Conservation (phyloP, 345 rosid species). For the Noccaea caerulescens region DNA sequence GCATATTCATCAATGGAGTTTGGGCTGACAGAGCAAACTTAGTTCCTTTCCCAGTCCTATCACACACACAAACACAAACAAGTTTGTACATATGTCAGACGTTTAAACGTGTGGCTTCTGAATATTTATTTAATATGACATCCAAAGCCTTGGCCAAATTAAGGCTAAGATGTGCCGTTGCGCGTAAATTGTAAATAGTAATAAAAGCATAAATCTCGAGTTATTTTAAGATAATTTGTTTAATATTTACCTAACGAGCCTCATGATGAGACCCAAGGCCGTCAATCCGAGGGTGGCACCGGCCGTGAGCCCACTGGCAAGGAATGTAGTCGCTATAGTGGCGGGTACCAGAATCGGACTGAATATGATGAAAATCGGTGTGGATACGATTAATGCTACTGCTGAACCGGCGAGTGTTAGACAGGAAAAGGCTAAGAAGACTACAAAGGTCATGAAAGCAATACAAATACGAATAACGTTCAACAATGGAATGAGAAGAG, state of each 20-base stretch:
- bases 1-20: neutral
- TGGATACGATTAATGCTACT: slow-evolving; percentile 60
- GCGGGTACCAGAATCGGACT: slow-evolving; percentile 86
- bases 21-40: neutral
- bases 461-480: slow-evolving; percentile 1
- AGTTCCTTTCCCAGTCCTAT: slow-evolving; percentile 12
- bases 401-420: slow-evolving; percentile 64
- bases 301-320: slow-evolving; percentile 61
- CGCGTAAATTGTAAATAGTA: neutral
- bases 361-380: slow-evolving; percentile 76
- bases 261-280: slow-evolving; percentile 58
- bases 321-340: slow-evolving; percentile 50
- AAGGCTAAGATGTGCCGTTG: neutral
- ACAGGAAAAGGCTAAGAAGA: slow-evolving; percentile 62
- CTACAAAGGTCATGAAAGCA: slow-evolving; percentile 63
- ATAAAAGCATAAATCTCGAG: slow-evolving; percentile 21
- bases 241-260: slow-evolving; percentile 53
- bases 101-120: neutral
- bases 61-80: neutral
- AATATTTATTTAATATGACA: neutral
- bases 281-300: slow-evolving; percentile 70
- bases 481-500: slow-evolving; percentile 4
- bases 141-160: neutral
- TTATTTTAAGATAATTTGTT: slow-evolving; percentile 1
- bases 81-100: neutral